A percentile compares a stretch with the other conserved stretches of the same genome.
Conservation (phyloP, 2,329 filamentous ascomycete species). For the Simplicillium sp. region DNA sequence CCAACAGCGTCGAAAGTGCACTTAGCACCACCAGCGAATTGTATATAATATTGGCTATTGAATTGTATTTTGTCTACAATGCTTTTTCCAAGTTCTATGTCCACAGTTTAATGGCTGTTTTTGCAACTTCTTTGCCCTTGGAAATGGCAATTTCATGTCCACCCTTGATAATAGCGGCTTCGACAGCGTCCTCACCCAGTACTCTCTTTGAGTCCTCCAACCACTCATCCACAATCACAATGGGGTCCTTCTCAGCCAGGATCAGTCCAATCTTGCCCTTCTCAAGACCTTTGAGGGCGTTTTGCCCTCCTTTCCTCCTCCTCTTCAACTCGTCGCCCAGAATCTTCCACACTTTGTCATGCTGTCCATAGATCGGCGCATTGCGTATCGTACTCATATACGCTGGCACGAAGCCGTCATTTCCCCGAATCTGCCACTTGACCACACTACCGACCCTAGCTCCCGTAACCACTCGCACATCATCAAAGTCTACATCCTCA, state of each 20-base stretch:
- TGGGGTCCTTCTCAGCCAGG: constrained; percentile 54
- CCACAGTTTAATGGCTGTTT: constrained; percentile 25
- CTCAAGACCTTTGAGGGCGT: constrained; percentile 23
- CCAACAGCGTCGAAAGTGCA: too few relatives aligned
- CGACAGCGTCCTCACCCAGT: constrained; percentile 47
- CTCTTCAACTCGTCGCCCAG: constrained; percentile 40
- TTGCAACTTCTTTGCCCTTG: constrained; percentile 46
- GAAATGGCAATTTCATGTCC: constrained; percentile 65
- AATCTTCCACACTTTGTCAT: constrained; percentile 46
- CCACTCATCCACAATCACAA: constrained; percentile 57
- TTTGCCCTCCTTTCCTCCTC: constrained; percentile 19
- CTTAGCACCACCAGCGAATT: too few relatives aligned
- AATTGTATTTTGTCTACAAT: too few relatives aligned
- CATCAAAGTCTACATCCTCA: constrained; percentile 28
- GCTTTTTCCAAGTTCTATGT: constrained; percentile 4
- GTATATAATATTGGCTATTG: neutral
- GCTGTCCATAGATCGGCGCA: constrained; percentile 57
- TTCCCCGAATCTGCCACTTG: constrained; percentile 57
- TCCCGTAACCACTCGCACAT: constrained; percentile 43
- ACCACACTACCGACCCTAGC: constrained; percentile 52
- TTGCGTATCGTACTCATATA: constrained; percentile 64
- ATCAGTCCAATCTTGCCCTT: constrained; percentile 52
- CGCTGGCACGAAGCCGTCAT: constrained; percentile 58
- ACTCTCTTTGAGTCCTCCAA: constrained; percentile 48
- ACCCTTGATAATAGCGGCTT: constrained; percentile 46